Conservation (phyloP, 345 rosid genomes). For the Citropsis articulata region DNA sequence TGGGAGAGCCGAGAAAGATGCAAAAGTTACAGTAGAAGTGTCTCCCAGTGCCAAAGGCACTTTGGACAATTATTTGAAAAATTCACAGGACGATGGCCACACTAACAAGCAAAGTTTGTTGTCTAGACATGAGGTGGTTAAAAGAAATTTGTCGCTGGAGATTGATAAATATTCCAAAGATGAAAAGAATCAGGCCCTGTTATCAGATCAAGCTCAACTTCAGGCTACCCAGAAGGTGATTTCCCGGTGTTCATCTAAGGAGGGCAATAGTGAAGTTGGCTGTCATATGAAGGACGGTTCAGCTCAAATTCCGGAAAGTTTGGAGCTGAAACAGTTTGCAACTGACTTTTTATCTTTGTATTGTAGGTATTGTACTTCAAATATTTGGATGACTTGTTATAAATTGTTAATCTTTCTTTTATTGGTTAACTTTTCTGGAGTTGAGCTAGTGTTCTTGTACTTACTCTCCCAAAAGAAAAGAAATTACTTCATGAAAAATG, state of each 20-base stretch:
- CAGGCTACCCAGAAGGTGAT: constrained; percentile 32
- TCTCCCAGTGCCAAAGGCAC: constrained; percentile 72
- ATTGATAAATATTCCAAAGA: constrained; percentile 27
- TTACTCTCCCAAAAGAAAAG: neutral
- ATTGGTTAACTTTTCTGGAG: neutral
- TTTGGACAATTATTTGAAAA: constrained; percentile 59
- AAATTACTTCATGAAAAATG: constrained; percentile 10
- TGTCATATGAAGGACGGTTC: constrained; percentile 24
- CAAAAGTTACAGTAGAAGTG: constrained; percentile 40
- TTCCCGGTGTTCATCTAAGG: constrained; percentile 35
- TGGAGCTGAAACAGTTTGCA: constrained; percentile 71
- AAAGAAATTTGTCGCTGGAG: constrained; percentile 44
- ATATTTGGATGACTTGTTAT: neutral
- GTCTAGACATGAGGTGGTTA: constrained; percentile 39
- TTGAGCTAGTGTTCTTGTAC: neutral
- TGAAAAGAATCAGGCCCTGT: constrained; percentile 25
- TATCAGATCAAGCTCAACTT: constrained; percentile 19
- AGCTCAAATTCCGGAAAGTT: constrained; percentile 28
- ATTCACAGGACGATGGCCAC: constrained; percentile 37
- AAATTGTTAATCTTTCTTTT: constrained; percentile 10
- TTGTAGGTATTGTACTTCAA: constrained; percentile 59
- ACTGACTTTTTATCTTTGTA: constrained; percentile 81
- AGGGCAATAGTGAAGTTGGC: constrained; percentile 27
- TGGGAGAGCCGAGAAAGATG: constrained; percentile 51
- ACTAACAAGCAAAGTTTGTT: constrained; percentile 22